Conservation (phyloP, 164 flowering plant genomes). For the Santalum album region DNA sequence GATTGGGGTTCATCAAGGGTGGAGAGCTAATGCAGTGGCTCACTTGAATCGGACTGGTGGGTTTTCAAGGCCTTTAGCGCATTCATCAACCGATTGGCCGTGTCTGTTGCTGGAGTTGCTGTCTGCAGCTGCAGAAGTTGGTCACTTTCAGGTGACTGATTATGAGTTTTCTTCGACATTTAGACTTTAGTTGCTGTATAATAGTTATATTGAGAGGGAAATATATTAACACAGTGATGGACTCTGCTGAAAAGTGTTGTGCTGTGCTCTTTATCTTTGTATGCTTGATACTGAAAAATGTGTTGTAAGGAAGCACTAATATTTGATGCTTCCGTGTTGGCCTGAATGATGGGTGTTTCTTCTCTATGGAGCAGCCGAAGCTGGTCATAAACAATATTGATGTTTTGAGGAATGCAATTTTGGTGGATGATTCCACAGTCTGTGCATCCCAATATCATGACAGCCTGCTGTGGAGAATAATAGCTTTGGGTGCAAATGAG, state of each 20-base stretch:
- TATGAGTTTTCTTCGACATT: background rate
- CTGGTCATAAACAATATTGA: slow-evolving; percentile 65
- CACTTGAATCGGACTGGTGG: slow-evolving; percentile 60
- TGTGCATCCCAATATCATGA: slow-evolving; percentile 78
- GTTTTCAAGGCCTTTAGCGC: slow-evolving; percentile 69
- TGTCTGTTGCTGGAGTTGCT: slow-evolving; percentile 68
- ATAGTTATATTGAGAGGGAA: background rate
- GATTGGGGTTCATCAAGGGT: slow-evolving; percentile 49
- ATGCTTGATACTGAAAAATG: background rate
- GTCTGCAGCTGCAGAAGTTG: slow-evolving; percentile 68
- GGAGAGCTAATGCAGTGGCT: slow-evolving; percentile 74
- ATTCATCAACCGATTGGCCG: slow-evolving; percentile 85
- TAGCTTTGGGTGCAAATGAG: slow-evolving; percentile 67
- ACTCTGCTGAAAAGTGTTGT: background rate
- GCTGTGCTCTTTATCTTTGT: background rate
- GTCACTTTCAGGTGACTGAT: slow-evolving; percentile 60
- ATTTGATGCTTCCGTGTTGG: background rate
- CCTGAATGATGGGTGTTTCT: too few relatives aligned
- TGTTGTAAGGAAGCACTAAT: background rate
- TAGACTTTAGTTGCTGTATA: background rate
- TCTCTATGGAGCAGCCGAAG: slow-evolving; percentile 67
- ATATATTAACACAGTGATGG: too few relatives aligned
- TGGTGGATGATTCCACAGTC: slow-evolving; percentile 51
- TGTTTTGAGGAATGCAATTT: slow-evolving; percentile 44
- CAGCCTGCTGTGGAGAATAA: slow-evolving; percentile 29